Percentiles rank a stretch among this genome's conserved stretches.
These are phyloP conservation scores for Penicillium sp. DNA, from an alignment of 2,329 filamentous ascomycete genomes.

Conservation along the genomic window DNA sequence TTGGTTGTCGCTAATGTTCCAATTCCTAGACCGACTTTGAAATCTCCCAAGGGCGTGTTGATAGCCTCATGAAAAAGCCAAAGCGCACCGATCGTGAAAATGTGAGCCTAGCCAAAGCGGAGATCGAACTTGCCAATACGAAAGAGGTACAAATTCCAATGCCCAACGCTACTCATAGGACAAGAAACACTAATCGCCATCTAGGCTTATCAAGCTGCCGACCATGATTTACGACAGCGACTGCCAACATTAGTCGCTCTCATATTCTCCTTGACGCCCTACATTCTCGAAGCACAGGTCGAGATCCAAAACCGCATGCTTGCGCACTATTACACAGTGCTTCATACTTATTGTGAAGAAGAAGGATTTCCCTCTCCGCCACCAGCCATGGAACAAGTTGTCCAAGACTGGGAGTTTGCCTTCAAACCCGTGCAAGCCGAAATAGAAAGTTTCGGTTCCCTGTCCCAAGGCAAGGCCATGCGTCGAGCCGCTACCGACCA, in stretches of 20 bases:
- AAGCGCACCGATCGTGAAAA: conserved; percentile 72
- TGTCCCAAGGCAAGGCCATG: conserved; percentile 66
- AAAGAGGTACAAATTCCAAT: conserved; percentile 53
- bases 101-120: conserved; percentile 65
- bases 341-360: conserved; percentile 70
- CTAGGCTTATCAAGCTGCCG: conserved; percentile 70
- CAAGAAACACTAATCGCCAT: neutral
- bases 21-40: conserved; percentile 67
- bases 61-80: conserved; percentile 67
- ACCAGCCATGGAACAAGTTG: conserved; percentile 68
- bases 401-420: conserved; percentile 62
- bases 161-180: neutral
- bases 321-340: conserved; percentile 71
- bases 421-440: conserved; percentile 65
- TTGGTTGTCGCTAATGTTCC: neutral
- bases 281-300: conserved; percentile 67
- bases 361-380: conserved; percentile 68
- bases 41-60: conserved; percentile 68
- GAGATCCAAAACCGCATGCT: conserved; percentile 75
- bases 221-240: conserved; percentile 68
- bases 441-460: conserved; percentile 61
- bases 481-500: conserved; percentile 51
- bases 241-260: conserved; percentile 70
- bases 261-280: conserved; percentile 70
- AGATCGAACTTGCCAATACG: conserved; percentile 64